Base-by-base conservation (phyloP, 2,329 filamentous ascomycete genomes). In the Fusarium verticillioides region DNA sequence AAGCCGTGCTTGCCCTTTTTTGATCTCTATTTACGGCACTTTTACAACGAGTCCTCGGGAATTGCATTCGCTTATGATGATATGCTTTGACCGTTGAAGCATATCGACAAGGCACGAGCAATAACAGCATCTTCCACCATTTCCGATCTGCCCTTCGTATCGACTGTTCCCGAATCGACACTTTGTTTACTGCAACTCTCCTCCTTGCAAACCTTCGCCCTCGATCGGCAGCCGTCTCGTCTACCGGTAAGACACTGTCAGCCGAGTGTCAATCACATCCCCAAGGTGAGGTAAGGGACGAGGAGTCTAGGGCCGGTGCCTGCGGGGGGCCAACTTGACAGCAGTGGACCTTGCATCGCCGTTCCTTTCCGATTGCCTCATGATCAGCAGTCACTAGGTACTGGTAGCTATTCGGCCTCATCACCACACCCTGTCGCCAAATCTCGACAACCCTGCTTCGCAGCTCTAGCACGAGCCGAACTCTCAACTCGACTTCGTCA, bases 331-430 rank as follows among this genome's bases (percentile, higher is more conserved):
- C 58, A 44, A 59, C 44, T 74, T 73, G 71, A 74, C 71, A 75
- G 46, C 72, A 68, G 77, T 78, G 77, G 77, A 57, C 62, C 74
- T 75, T 61, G 63, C 70, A 65, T 69, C 66, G 71, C 64, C 43
- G 62, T 69, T 78, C 74, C 77, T 77, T 78, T 77, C 77, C 75
- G 73, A 56, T 63, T 70, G 54, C 62, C 60, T 72, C 56, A 78
- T 76, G 77, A 78, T 78, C 77, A 76, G 73, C 77, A 68, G 57
- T 69, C 57, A 53, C 60, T 69, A 69, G 63, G 49, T 34, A 34
- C 32, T 34, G 32, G 32, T 60, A 39, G 53, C 56, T 67, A 64
- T 60, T 70, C 66, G 69, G 64, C 66, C 66, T 71, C 67, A 75
- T 69, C 74, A 70, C 68, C 60, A 56, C 60, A 75, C 77, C 77